Base-by-base conservation (phyloP, 306 rosid species). In the Abrus precatorius region DNA sequence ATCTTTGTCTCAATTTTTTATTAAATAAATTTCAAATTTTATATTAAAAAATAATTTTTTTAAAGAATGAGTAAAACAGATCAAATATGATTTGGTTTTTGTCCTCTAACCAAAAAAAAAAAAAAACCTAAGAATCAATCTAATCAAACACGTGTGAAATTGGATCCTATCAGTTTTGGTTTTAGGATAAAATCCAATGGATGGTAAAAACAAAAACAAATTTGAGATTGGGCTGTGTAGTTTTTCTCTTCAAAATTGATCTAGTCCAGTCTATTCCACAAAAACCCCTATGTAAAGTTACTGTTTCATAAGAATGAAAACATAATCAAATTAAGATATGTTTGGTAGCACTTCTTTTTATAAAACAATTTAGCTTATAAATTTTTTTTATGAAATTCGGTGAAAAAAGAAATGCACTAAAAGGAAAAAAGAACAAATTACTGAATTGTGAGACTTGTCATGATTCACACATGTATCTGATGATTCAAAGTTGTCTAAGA, bases 311-410 rank as follows among this genome's bases (percentile, higher is more conserved):
- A 10, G 57, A 45, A 44, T 1, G 56, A 34, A 68, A 68, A 45
- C 57, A 49, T 69, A 68, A 45, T 68, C 34, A 69, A 29, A 30
- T 5, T 5, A 47, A 47, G 6, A 28, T 54, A n/a, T 50, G 14
- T 53, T 40, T 3, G 9, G 64, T 53, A 36, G 28, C 36, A 72
- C n/a, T 73, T 55, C 7, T 41, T 38, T 72, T 34, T 12, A 55
- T 10, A 57, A 1, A 29, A 74, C 53, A 55, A 32, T 57, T 41
- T 40, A 74, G 55, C 55, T 57, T 56, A 56, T 9, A 40, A 57
- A 20, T 56, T 55, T 55, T 30, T 20, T 56, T 57, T 7, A 52
- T 9, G 9, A n/a, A 71, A 50, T 33, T 33, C 9, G 34, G 28
- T 36, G 41, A 20, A 20, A 20, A 47, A 66, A 28, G 41, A 69